These are phyloP conservation scores for Escallonia herrerae DNA, from an alignment of 129 eudicot species.

Conservation along the genomic window DNA sequence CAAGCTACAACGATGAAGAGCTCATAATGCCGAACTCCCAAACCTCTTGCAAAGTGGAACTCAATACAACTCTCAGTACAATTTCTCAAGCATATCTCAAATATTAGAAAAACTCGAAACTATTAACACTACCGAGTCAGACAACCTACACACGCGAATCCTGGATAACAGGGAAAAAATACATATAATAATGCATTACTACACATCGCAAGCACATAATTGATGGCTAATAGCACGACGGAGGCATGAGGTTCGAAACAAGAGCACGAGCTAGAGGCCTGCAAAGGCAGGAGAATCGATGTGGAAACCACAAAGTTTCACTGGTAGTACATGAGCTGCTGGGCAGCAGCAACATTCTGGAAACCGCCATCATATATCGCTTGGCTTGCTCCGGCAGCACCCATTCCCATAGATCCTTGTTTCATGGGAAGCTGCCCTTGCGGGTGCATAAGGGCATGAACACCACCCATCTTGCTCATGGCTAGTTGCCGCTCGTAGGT, in stretches of 20 bases:
- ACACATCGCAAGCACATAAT: neutral
- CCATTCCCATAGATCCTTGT: slow-evolving; percentile 77
- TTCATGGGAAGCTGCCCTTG: slow-evolving; percentile 65
- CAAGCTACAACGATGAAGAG: neutral
- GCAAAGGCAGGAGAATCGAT: slow-evolving; percentile 25
- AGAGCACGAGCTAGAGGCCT: slow-evolving; percentile 8
- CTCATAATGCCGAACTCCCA: neutral
- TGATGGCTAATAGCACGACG: neutral
- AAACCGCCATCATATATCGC: slow-evolving; percentile 90
- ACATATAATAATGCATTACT: slow-evolving; percentile 5
- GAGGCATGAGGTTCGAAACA: neutral
- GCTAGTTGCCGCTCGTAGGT: slow-evolving; percentile 76
- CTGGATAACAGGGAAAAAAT: neutral
- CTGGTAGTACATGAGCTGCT: slow-evolving; percentile 96
- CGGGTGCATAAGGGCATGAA: slow-evolving; percentile 60
- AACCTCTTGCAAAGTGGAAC: neutral
- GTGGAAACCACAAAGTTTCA: slow-evolving; percentile 19
- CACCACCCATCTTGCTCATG: slow-evolving; percentile 69
- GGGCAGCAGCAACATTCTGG: slow-evolving; percentile 89
- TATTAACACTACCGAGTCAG: neutral
- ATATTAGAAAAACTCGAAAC: neutral
- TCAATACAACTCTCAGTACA: no score
- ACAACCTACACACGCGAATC: neutral
- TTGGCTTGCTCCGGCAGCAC: slow-evolving; percentile 77
- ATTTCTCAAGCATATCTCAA: neutral